phyloP scores from a whole-genome alignment of 1,284 basidiomycete genomes.

The Ustilago tritici region DNA sequence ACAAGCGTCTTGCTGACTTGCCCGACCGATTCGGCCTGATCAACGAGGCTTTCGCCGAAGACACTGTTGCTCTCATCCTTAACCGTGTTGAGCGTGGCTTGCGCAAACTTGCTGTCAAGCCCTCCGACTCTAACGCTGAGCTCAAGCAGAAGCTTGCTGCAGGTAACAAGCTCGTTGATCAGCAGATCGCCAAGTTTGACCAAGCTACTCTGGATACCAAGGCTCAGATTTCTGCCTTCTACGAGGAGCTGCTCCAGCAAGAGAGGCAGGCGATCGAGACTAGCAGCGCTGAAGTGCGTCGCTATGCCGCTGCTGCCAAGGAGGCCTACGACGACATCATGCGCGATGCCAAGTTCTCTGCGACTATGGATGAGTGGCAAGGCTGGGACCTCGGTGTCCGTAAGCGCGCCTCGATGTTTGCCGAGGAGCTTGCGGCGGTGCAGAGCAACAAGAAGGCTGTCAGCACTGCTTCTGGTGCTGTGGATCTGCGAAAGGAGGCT shows the following conservation, averaged over 20 bases:
- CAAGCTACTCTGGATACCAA: constrained; percentile 45
- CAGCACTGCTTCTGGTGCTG: constrained; percentile 29
- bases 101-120: constrained; percentile 42
- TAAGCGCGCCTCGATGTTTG: constrained; percentile 46
- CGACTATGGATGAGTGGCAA: constrained; percentile 60
- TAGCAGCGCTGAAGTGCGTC: constrained; percentile 51
- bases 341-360: constrained; percentile 59
- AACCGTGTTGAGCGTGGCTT: constrained; percentile 52
- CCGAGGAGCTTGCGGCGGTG: constrained; percentile 49
- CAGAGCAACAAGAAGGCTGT: constrained; percentile 39
- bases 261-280: constrained; percentile 56
- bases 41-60: constrained; percentile 60
- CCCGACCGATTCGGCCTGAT: constrained; percentile 60
- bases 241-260: constrained; percentile 39
- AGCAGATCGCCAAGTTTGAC: constrained; percentile 51
- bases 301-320: constrained; percentile 50
- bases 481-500: constrained; percentile 44
- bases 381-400: constrained; percentile 64
- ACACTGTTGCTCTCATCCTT: constrained; percentile 54
- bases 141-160: constrained; percentile 22
- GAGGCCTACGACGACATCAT: constrained; percentile 58
- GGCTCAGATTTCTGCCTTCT: constrained; percentile 45
- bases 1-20: constrained; percentile 45
- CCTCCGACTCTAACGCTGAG: constrained; percentile 15
- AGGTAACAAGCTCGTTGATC: constrained; percentile 43